These are phyloP conservation scores for Ceratobasidium sp. DNA, from an alignment of 1,284 basidiomycete genomes.

Conservation along the genomic window DNA sequence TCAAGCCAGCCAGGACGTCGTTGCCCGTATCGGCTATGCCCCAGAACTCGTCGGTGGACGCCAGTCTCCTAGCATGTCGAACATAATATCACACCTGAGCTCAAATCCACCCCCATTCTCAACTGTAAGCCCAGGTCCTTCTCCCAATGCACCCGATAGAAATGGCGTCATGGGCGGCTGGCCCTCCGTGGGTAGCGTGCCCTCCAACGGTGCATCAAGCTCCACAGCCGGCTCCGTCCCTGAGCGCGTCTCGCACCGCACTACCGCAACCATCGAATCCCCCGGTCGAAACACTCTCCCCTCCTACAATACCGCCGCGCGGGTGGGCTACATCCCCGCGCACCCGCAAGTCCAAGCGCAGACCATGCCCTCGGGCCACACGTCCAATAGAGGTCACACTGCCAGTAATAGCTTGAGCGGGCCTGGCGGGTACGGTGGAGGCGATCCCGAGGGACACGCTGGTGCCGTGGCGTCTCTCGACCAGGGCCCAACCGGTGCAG, in stretches of 20 bases:
- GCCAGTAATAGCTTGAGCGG: not conserved
- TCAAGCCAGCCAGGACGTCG: conserved; percentile 45
- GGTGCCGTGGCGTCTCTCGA: conserved; percentile 18
- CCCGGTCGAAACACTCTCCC: not conserved
- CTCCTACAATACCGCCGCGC: not conserved
- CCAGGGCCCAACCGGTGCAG: not conserved
- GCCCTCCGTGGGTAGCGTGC: not conserved
- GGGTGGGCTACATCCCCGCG: conserved; percentile 35
- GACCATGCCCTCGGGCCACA: conserved; percentile 1
- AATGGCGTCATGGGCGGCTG: not conserved
- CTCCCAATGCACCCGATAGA: conserved; percentile 15
- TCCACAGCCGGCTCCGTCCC: conserved; percentile 34
- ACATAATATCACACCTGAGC: conserved; percentile 16
- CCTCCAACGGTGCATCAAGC: conserved; percentile 40
- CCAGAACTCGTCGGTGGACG: conserved; percentile 27
- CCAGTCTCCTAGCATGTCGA: conserved; percentile 27
- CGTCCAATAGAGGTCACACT: not conserved
- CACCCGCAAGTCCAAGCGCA: conserved; percentile 28
- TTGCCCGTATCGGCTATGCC: conserved; percentile 40
- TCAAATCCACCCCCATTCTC: conserved; percentile 23
- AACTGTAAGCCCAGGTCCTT: conserved; percentile 9
- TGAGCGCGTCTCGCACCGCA: conserved; percentile 41
- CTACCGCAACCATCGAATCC: conserved; percentile 3
- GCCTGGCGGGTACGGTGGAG: not conserved
- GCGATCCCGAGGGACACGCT: conserved; percentile 31